Conservation (phyloP, 208 protist species). For the Trypanosoma boissoni region DNA sequence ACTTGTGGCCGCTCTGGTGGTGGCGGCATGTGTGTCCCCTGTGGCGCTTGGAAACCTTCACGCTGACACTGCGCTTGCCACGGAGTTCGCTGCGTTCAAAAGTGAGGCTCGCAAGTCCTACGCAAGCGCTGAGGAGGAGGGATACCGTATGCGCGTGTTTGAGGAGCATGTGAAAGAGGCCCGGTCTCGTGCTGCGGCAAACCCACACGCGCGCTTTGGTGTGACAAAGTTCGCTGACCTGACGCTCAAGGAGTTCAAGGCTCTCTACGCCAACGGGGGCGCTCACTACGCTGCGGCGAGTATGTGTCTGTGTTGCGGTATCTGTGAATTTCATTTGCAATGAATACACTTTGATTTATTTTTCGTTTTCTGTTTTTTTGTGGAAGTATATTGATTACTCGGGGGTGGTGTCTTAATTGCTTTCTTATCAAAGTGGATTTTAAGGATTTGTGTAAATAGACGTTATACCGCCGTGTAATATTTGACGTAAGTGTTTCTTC, state of each 20-base stretch:
- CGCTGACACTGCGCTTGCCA: not conserved
- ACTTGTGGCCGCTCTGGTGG: not conserved
- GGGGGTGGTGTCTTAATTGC: too few species aligned
- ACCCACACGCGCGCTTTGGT: conserved; percentile 52
- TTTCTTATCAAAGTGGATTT: too few species aligned
- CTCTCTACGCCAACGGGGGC: conserved; percentile 30
- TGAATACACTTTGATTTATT: too few species aligned
- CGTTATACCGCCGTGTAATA: too few species aligned
- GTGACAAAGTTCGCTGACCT: conserved; percentile 41
- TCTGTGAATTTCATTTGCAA: too few species aligned
- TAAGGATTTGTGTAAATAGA: too few species aligned
- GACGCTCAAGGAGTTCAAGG: conserved; percentile 46
- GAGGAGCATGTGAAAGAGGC: conserved; percentile 40
- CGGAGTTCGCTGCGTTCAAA: conserved; percentile 60
- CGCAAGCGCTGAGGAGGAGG: conserved; percentile 37
- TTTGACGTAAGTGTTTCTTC: too few species aligned
- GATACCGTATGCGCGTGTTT: conserved; percentile 42
- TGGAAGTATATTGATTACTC: too few species aligned
- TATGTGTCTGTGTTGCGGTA: too few species aligned
- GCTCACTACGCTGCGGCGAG: conserved; percentile 17
- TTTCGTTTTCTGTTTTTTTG: too few species aligned
- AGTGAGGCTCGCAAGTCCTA: conserved; percentile 48
- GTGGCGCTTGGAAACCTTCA: not conserved
- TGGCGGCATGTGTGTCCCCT: not conserved
- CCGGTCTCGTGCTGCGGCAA: conserved; percentile 27